Percentiles rank a stretch among this genome's conserved stretches.
Evolutionary conservation across 257 asterid genomes (phyloP).

Genomic region (Jacaranda copaia): DNA sequence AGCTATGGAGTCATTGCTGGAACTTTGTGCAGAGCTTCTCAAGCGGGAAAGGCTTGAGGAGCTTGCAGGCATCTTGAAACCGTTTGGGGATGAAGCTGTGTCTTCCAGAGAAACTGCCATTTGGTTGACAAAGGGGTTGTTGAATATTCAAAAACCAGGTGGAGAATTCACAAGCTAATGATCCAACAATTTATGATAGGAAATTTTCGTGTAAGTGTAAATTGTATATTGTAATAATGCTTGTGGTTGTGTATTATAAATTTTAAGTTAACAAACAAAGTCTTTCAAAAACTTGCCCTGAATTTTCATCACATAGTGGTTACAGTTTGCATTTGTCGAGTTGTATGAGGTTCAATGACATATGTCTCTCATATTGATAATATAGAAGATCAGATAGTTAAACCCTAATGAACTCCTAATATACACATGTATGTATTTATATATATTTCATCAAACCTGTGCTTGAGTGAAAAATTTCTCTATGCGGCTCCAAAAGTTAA

Average conservation of each 20-base stretch:
- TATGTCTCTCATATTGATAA: too few relatives aligned
- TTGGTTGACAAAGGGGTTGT: conserved; percentile 85
- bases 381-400: too few relatives aligned
- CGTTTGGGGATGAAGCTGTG: conserved; percentile 80
- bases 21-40: conserved; percentile 81
- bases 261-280: not conserved
- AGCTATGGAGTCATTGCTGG: conserved; percentile 88
- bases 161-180: conserved; percentile 16
- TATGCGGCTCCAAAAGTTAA: too few relatives aligned
- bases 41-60: conserved; percentile 77
- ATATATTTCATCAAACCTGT: too few relatives aligned
- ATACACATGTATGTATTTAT: too few relatives aligned
- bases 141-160: conserved; percentile 62
- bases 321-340: not conserved
- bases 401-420: too few relatives aligned
- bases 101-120: conserved; percentile 94
- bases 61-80: conserved; percentile 77
- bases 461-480: too few relatives aligned
- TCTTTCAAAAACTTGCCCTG: not conserved
- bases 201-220: too few relatives aligned
- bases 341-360: too few relatives aligned
- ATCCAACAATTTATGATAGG: too few relatives aligned
- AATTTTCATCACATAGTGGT: not conserved
- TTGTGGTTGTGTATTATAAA: not conserved
- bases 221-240: conserved; percentile 3